phyloP scores from a whole-genome alignment of 2,329 filamentous ascomycete species.

The Aureobasidium sp. region DNA sequence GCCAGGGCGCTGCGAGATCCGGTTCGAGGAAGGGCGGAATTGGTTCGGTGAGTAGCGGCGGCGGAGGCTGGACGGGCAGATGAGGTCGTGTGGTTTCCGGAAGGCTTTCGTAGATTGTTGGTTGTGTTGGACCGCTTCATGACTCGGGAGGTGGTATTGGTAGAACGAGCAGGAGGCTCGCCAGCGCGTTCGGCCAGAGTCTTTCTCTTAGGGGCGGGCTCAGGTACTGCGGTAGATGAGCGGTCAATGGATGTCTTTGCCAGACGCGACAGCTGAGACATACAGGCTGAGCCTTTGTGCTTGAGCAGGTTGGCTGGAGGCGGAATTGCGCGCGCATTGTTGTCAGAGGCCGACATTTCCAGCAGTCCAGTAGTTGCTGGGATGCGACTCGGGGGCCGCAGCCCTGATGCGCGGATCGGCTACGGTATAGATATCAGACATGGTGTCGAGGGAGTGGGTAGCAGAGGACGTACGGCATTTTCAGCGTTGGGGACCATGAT shows the following conservation, averaged over 20 bases:
- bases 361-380: constrained; percentile 32
- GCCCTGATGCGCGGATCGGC: constrained; percentile 22
- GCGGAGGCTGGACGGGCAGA: constrained; percentile 17
- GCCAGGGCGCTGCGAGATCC: constrained; percentile 15
- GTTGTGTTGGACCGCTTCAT: constrained; percentile 10
- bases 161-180: constrained; percentile 30
- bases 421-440: neutral
- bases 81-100: constrained; percentile 12
- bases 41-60: constrained; percentile 16
- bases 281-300: constrained; percentile 47
- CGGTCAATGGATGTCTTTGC: constrained; percentile 21
- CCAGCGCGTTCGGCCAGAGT: constrained; percentile 43
- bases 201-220: constrained; percentile 45
- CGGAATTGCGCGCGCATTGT: constrained; percentile 44
- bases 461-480: constrained; percentile 3
- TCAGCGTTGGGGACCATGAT: constrained; percentile 7
- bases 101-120: constrained; percentile 21
- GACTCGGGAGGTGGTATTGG: neutral
- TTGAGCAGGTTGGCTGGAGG: constrained; percentile 41
- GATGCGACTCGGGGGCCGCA: constrained; percentile 31
- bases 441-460: neutral
- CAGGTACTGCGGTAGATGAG: constrained; percentile 31
- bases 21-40: constrained; percentile 20
- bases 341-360: constrained; percentile 46
- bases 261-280: constrained; percentile 19